A percentile compares a stretch with the other conserved stretches of the same genome.
These are phyloP conservation scores for Tulasnella sp. DNA, from an alignment of 768 basidiomycete genomes.

Conservation along the genomic window DNA sequence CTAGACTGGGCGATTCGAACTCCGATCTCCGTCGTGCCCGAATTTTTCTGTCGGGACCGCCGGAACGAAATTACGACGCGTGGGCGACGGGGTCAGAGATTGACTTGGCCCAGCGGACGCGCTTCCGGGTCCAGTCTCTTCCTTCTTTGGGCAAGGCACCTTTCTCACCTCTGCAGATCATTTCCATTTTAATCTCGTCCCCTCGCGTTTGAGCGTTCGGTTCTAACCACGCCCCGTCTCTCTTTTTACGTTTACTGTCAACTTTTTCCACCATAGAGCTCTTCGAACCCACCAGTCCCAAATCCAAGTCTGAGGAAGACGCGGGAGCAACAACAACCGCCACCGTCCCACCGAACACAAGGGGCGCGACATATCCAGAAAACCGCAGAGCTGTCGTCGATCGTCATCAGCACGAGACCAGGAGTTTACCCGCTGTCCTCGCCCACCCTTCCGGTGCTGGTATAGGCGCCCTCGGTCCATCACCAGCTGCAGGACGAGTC, in stretches of 20 bases:
- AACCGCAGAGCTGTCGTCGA: not conserved
- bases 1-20: not conserved
- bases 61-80: conserved; percentile 8
- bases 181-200: conserved; percentile 4
- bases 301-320: not conserved
- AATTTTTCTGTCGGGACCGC: conserved; percentile 13
- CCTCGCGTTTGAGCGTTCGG: not conserved
- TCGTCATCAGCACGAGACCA: conserved; percentile 13
- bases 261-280: conserved; percentile 17
- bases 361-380: conserved; percentile 22
- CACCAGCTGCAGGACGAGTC: conserved; percentile 7
- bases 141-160: not conserved
- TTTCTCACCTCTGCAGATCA: not conserved
- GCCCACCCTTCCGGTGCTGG: not conserved
- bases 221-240: not conserved
- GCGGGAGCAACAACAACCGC: not conserved
- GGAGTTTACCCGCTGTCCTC: conserved; percentile 15
- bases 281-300: conserved; percentile 15
- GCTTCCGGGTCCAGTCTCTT: not conserved
- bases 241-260: not conserved
- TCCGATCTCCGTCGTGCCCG: conserved; percentile 11
- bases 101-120: not conserved
- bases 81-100: conserved; percentile 5
- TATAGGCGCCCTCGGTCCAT: not conserved
- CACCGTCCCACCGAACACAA: not conserved